Conservation (phyloP, 768 basidiomycete species). For the Tricholoma sp. region DNA sequence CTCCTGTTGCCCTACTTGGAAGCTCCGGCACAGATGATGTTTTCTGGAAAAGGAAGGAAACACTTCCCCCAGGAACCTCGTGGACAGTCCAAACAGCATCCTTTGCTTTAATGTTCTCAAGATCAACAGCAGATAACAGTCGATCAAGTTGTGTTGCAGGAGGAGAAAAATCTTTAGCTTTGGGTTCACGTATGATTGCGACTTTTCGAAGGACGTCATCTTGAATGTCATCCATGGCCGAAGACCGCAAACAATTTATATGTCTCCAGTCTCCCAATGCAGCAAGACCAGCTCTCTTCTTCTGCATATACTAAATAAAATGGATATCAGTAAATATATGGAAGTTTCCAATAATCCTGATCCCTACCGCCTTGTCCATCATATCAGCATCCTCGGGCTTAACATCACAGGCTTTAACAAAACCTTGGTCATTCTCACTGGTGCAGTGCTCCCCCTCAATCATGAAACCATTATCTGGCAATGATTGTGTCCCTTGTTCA, state of each 20-base stretch:
- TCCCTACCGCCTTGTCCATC: constrained; percentile 45
- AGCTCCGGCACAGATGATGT: constrained; percentile 25
- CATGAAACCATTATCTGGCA: constrained; percentile 22
- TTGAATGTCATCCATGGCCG: constrained; percentile 45
- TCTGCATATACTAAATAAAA: constrained; percentile 50
- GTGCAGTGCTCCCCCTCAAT: constrained; percentile 21
- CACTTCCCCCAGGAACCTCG: constrained; percentile 57
- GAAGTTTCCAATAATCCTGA: constrained; percentile 12
- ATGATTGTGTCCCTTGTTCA: constrained; percentile 21
- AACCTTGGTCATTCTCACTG: constrained; percentile 38
- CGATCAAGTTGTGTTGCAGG: constrained; percentile 11
- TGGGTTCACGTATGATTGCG: constrained; percentile 16
- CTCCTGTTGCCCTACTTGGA: constrained; percentile 4
- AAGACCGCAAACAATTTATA: constrained; percentile 59
- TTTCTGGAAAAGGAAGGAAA: constrained; percentile 76
- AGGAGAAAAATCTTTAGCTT: constrained; percentile 1
- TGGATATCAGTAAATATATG: constrained; percentile 5
- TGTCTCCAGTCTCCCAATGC: constrained; percentile 82
- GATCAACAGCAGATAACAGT: constrained; percentile 40
- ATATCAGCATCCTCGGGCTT: constrained; percentile 38
- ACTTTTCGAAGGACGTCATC: constrained; percentile 62
- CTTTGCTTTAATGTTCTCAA: constrained; percentile 38
- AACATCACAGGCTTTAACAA: constrained; percentile 63
- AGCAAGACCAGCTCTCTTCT: constrained; percentile 64
- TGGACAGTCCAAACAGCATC: constrained; percentile 27